These are phyloP conservation scores for Colletotrichum paranaense DNA, from an alignment of 2,329 filamentous ascomycete species.

Conservation along the genomic window DNA sequence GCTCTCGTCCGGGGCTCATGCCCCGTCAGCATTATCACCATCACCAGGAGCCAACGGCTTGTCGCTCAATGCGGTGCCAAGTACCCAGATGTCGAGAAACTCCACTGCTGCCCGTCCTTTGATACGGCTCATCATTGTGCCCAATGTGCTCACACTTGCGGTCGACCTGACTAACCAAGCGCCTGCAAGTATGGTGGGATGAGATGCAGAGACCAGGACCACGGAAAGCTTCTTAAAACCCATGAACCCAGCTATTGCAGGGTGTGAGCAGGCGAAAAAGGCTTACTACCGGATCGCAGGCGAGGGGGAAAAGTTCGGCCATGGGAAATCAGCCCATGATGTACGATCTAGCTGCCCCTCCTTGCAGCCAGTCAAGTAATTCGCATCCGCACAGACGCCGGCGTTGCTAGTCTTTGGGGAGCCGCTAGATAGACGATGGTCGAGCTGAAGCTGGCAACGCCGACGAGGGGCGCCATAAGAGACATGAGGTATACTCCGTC, in stretches of 20 bases:
- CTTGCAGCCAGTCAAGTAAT: background rate
- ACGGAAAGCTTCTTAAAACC: conserved; percentile 33
- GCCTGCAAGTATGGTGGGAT: conserved; percentile 31
- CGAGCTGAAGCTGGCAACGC: background rate
- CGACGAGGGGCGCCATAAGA: background rate
- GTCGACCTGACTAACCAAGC: conserved; percentile 23
- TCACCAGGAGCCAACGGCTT: background rate
- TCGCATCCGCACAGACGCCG: conserved; percentile 2
- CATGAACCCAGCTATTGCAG: conserved; percentile 28
- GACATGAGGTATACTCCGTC: background rate
- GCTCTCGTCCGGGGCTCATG: background rate
- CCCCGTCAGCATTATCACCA: background rate
- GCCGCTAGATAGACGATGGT: background rate
- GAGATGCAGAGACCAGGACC: conserved; percentile 27
- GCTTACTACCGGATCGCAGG: conserved; percentile 4
- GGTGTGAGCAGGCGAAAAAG: conserved; percentile 9
- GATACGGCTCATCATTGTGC: conserved; percentile 3
- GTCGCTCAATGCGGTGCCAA: background rate
- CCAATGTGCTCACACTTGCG: conserved; percentile 14
- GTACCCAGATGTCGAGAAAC: background rate
- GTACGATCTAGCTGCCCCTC: background rate
- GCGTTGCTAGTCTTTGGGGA: background rate
- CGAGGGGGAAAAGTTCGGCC: background rate
- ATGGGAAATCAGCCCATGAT: background rate
- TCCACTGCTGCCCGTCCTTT: conserved; percentile 1